Evolutionary conservation across 2,329 filamentous ascomycete genomes (phyloP).

Genomic region (Cercospora sp.): DNA sequence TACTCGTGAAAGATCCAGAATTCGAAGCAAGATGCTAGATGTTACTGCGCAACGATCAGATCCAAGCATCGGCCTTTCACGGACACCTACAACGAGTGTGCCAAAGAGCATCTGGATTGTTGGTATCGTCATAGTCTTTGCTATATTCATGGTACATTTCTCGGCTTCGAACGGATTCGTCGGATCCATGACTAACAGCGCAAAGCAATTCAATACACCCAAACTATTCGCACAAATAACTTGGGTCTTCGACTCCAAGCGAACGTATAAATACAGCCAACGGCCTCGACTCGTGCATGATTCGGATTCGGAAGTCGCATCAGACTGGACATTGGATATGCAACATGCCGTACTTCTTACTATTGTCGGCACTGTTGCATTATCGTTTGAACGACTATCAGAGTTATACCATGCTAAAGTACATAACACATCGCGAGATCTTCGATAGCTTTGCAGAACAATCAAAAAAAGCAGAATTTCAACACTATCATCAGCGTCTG

Average conservation of each 20-base stretch:
- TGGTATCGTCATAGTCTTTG: neutral
- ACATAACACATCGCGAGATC: neutral
- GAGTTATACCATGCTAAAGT: neutral
- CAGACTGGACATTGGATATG: neutral
- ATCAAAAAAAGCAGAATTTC: neutral
- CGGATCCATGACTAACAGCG: neutral
- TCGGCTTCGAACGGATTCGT: neutral
- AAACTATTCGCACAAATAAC: neutral
- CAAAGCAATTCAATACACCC: neutral
- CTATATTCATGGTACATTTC: conserved; percentile 3
- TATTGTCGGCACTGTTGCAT: neutral
- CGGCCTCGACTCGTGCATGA: conserved; percentile 5
- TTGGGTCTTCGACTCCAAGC: conserved; percentile 1
- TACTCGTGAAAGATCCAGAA: conserved; percentile 1
- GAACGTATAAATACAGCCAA: conserved; percentile 5
- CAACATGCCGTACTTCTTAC: neutral
- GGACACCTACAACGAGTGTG: neutral
- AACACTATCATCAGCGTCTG: neutral
- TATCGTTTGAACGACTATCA: neutral
- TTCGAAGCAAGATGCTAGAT: conserved; percentile 8
- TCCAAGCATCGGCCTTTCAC: neutral
- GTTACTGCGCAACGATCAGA: conserved; percentile 6
- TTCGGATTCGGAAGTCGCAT: neutral
- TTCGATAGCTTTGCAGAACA: neutral
- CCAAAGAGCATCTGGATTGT: neutral